Conservation (phyloP, 192 early-diverging fungal genomes). For the Coemansia pectinata region DNA sequence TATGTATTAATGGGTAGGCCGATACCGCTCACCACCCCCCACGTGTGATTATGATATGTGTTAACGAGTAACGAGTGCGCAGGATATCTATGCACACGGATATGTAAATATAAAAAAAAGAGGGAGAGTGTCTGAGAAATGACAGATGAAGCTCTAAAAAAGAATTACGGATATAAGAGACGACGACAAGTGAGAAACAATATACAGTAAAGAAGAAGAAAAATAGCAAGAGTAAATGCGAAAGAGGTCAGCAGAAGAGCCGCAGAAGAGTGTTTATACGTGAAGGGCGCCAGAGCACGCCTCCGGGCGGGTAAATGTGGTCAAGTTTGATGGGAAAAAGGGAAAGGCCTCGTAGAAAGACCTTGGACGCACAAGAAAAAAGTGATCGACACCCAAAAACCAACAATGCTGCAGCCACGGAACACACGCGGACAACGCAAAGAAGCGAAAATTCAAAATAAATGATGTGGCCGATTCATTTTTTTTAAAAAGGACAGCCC, state of each 20-base stretch:
- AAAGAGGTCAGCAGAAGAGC: neutral
- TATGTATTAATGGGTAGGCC: constrained; percentile 28
- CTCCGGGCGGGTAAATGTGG: neutral
- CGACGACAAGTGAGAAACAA: neutral
- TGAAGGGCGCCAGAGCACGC: neutral
- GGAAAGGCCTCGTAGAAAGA: neutral
- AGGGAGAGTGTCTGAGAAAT: neutral
- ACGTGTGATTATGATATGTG: constrained; percentile 24
- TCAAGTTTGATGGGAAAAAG: neutral
- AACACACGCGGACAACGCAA: neutral
- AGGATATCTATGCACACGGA: neutral
- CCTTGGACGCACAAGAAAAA: neutral
- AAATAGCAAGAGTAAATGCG: neutral
- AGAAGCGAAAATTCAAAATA: neutral
- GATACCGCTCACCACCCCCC: neutral
- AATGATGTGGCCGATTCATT: neutral
- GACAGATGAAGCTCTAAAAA: neutral
- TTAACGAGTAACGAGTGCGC: neutral
- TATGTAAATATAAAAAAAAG: neutral
- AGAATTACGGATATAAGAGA: neutral
- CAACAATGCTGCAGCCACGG: neutral
- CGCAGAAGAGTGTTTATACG: neutral
- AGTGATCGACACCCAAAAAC: neutral
- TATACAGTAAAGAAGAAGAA: neutral
- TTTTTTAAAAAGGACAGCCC: neutral